Conservation (phyloP, 768 basidiomycete genomes). For the Leucocoprinus birnbaumii region DNA sequence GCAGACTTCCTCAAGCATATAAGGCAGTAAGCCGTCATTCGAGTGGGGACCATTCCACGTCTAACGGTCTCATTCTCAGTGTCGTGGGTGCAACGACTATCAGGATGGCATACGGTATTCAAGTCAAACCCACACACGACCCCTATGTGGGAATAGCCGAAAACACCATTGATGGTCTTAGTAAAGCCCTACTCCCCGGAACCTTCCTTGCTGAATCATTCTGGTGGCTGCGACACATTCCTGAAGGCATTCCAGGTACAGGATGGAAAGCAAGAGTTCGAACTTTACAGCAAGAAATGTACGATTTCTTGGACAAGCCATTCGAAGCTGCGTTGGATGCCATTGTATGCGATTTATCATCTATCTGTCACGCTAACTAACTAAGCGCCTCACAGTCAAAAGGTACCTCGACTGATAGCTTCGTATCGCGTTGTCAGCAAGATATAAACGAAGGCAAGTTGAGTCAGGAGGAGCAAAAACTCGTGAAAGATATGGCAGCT, state of each 20-base stretch:
- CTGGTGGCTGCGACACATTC: constrained; percentile 34
- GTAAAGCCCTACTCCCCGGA: constrained; percentile 1
- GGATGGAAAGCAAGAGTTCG: constrained; percentile 34
- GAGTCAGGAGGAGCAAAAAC: constrained; percentile 4
- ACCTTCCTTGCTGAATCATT: constrained; percentile 18
- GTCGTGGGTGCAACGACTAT: constrained; percentile 10
- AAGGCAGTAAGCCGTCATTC: constrained; percentile 18
- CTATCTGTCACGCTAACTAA: background rate
- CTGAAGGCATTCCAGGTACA: constrained; percentile 46
- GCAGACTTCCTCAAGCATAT: constrained; percentile 20
- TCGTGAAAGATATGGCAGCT: constrained; percentile 17
- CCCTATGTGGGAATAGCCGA: constrained; percentile 5
- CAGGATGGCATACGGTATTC: constrained; percentile 8
- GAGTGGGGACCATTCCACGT: background rate
- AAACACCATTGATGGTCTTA: background rate
- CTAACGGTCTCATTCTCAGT: constrained; percentile 1
- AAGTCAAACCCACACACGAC: constrained; percentile 3
- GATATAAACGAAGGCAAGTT: constrained; percentile 12
- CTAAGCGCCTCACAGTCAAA: constrained; percentile 5
- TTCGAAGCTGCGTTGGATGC: constrained; percentile 17
- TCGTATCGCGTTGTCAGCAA: constrained; percentile 13
- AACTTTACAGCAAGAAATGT: constrained; percentile 12
- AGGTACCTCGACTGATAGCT: constrained; percentile 14
- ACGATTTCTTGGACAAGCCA: constrained; percentile 20
- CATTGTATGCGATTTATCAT: constrained; percentile 13